A percentile compares a stretch with the other conserved stretches of the same genome.
phyloP scores from a whole-genome alignment of 495 filamentous ascomycete genomes.

The Podospora tetraspora region DNA sequence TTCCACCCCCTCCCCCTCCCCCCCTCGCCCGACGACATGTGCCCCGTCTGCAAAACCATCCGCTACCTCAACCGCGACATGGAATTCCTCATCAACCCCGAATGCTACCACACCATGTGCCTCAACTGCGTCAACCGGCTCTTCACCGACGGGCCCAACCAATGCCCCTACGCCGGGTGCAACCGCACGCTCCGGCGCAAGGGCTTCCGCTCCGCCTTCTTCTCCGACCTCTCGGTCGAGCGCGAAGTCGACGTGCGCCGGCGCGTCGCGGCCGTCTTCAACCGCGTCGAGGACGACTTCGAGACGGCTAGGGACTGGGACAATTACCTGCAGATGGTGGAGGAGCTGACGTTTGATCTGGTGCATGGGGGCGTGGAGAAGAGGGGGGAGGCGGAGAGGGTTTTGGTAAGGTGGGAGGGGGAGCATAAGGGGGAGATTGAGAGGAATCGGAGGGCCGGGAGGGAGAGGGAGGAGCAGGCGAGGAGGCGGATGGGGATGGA shows the following conservation, averaged over 20 bases:
- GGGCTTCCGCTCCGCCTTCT: conserved; percentile 80
- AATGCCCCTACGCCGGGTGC: conserved; percentile 86
- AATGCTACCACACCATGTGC: conserved; percentile 99
- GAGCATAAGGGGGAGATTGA: conserved; percentile 68
- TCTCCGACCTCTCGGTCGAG: conserved; percentile 85
- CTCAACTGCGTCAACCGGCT: conserved; percentile 89
- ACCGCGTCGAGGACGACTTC: conserved; percentile 87
- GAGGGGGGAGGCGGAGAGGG: conserved; percentile 57
- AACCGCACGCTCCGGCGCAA: conserved; percentile 75
- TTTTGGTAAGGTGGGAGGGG: conserved; percentile 59
- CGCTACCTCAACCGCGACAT: conserved; percentile 92
- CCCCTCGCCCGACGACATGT: conserved; percentile 60
- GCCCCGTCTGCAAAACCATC: conserved; percentile 92
- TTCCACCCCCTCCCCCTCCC: conserved; percentile 17
- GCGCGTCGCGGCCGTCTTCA: conserved; percentile 76
- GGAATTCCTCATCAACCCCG: conserved; percentile 89
- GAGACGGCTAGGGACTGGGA: conserved; percentile 75
- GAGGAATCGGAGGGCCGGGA: conserved; percentile 59
- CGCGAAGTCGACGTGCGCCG: conserved; percentile 89
- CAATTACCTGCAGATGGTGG: conserved; percentile 90
- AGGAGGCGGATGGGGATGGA: conserved; percentile 36
- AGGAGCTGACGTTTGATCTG: conserved; percentile 84
- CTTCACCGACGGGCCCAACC: conserved; percentile 82
- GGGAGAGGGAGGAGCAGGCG: conserved; percentile 50
- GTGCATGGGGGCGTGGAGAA: conserved; percentile 64